These are phyloP conservation scores for Verticillium tricorpus DNA, from an alignment of 2,329 filamentous ascomycete species.

Conservation along the genomic window DNA sequence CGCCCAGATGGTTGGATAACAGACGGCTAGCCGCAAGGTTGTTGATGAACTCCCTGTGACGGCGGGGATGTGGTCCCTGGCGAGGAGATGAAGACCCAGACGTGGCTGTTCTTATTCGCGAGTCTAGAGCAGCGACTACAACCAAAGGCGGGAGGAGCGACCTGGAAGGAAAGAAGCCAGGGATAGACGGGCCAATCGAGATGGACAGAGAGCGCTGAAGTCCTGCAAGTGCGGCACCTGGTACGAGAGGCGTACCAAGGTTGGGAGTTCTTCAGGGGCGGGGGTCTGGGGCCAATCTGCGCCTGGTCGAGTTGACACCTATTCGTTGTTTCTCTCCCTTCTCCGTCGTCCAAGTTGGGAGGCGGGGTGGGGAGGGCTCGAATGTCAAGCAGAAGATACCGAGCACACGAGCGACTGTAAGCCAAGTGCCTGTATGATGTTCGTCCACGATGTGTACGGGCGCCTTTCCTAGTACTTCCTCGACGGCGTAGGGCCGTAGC, in stretches of 20 bases:
- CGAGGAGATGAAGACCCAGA: not conserved
- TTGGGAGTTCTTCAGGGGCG: slow-evolving; percentile 8
- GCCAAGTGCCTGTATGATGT: not conserved
- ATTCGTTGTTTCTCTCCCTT: slow-evolving; percentile 8
- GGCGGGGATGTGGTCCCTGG: not conserved
- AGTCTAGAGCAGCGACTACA: not conserved
- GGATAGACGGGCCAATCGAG: slow-evolving; percentile 11
- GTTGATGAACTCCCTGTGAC: not conserved
- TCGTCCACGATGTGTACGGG: too few species aligned
- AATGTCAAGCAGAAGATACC: not conserved
- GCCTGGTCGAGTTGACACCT: not conserved
- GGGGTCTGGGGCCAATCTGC: slow-evolving; percentile 9
- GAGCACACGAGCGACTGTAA: not conserved
- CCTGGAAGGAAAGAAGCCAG: slow-evolving; percentile 5
- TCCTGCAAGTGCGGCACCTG: slow-evolving; percentile 8
- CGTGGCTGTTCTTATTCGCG: not conserved
- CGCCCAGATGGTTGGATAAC: not conserved
- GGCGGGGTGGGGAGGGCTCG: slow-evolving; percentile 4
- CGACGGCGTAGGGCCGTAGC: not conserved
- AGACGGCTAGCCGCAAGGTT: not conserved
- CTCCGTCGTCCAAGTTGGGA: slow-evolving; percentile 5
- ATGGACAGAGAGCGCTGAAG: slow-evolving; percentile 1
- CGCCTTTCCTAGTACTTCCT: not conserved
- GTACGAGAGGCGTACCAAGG: slow-evolving; percentile 9
- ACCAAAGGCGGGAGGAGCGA: slow-evolving; percentile 9